Evolutionary conservation across 2,329 filamentous ascomycete species (phyloP).

Genomic region (Biscogniauxia sp.): DNA sequence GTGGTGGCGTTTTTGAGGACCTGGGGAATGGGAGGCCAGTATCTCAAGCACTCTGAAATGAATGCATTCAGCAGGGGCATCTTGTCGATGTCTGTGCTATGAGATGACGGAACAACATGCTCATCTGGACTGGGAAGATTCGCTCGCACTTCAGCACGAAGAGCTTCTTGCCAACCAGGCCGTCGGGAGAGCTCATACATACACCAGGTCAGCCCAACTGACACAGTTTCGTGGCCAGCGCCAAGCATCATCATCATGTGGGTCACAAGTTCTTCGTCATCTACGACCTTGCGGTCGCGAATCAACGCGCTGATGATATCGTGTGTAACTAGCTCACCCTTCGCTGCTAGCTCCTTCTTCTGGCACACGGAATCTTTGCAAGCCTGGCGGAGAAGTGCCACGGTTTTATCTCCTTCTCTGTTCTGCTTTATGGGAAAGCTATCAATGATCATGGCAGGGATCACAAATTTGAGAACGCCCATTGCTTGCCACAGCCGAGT

Average conservation of each 20-base stretch:
- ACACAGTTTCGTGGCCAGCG: constrained; percentile 19
- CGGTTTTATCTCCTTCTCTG: constrained; percentile 1
- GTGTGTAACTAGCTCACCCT: constrained; percentile 8
- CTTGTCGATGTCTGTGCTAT: constrained; percentile 9
- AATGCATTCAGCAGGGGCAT: constrained; percentile 19
- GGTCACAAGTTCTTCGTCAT: constrained; percentile 16
- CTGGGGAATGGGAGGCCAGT: constrained; percentile 19
- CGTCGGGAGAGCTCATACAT: constrained; percentile 17
- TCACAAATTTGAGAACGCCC: constrained; percentile 9
- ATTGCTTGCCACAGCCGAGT: constrained; percentile 12
- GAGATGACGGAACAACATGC: constrained; percentile 1
- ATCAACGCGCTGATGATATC: constrained; percentile 10
- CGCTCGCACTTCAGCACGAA: constrained; percentile 17
- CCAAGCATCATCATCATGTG: constrained; percentile 18
- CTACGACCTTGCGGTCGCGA: constrained; percentile 9
- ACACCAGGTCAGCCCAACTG: constrained; percentile 16
- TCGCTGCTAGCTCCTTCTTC: constrained; percentile 9
- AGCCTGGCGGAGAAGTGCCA: constrained; percentile 1
- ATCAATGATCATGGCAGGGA: constrained; percentile 4
- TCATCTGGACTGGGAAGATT: constrained; percentile 14
- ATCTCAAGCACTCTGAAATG: constrained; percentile 14
- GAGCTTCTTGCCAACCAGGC: constrained; percentile 9
- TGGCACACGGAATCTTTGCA: constrained; percentile 3
- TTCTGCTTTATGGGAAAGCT: constrained; percentile 1
- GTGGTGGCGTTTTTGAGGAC: constrained; percentile 13